A percentile compares a stretch with the other conserved stretches of the same genome.
Conservation (phyloP, 2,329 filamentous ascomycete genomes). For the Diaporthe velutina region DNA sequence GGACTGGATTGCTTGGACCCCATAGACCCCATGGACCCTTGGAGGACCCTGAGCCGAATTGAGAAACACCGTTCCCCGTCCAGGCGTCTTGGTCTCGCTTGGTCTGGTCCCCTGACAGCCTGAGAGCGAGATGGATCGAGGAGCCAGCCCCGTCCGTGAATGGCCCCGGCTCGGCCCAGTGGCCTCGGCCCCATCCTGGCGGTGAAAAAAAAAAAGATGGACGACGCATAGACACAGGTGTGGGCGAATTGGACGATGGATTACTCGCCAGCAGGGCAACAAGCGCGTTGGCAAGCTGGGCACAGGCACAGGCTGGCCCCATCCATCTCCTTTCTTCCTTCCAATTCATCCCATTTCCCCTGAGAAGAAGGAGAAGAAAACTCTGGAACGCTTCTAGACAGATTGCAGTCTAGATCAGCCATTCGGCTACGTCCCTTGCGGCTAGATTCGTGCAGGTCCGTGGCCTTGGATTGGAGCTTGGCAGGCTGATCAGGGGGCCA, state of each 20-base stretch:
- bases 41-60: slow-evolving; percentile 4
- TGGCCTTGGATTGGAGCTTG: slow-evolving; percentile 16
- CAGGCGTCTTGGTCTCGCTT: slow-evolving; percentile 14
- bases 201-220: slow-evolving; percentile 24
- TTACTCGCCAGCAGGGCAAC: slow-evolving; percentile 11
- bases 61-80: slow-evolving; percentile 2
- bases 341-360: background rate
- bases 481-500: slow-evolving; percentile 25
- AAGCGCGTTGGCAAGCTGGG: background rate
- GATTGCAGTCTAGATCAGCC: slow-evolving; percentile 24
- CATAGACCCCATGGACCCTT: slow-evolving; percentile 18
- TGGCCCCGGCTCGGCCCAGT: slow-evolving; percentile 14
- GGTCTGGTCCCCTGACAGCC: too few species aligned
- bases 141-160: slow-evolving; percentile 5
- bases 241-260: background rate
- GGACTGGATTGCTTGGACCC: slow-evolving; percentile 28
- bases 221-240: slow-evolving; percentile 13
- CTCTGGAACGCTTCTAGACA: slow-evolving; percentile 30
- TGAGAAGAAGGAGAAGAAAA: background rate
- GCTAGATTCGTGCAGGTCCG: slow-evolving; percentile 20
- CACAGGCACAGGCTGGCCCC: slow-evolving; percentile 10
- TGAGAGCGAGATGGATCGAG: slow-evolving; percentile 1
- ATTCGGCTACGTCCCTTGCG: slow-evolving; percentile 10
- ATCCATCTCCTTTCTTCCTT: background rate
- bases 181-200: slow-evolving; percentile 29